phyloP scores from a whole-genome alignment of 192 early-diverging fungal genomes.

The Umbelopsis sp. region DNA sequence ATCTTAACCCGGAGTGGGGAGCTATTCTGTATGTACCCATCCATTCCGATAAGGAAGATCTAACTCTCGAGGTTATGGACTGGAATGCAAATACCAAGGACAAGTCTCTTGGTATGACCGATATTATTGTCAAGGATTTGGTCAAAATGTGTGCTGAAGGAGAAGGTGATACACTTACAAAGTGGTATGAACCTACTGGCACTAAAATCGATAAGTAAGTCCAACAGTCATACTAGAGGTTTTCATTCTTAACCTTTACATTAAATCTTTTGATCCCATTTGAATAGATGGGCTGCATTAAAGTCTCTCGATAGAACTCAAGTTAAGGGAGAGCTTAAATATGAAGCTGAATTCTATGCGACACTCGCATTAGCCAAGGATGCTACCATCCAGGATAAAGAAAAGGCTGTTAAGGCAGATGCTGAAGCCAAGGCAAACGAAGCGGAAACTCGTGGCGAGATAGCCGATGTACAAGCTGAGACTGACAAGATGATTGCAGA shows the following conservation, averaged over 20 bases:
- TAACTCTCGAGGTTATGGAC: slow-evolving; percentile 74
- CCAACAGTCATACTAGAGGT: not conserved
- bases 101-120: slow-evolving; percentile 66
- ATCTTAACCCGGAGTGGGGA: slow-evolving; percentile 81
- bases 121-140: slow-evolving; percentile 21
- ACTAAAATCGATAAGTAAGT: slow-evolving; percentile 28
- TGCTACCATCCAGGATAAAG: slow-evolving; percentile 19
- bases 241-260: too few species aligned
- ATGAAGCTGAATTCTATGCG: slow-evolving; percentile 41
- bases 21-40: slow-evolving; percentile 77
- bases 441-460: slow-evolving; percentile 11
- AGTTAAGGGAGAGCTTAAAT: slow-evolving; percentile 43
- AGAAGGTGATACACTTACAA: slow-evolving; percentile 23
- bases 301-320: slow-evolving; percentile 25
- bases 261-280: not conserved
- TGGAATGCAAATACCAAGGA: slow-evolving; percentile 76
- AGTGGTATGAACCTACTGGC: slow-evolving; percentile 28
- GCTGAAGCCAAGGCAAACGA: not conserved
- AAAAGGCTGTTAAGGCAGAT: slow-evolving; percentile 9
- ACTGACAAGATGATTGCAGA: slow-evolving; percentile 8
- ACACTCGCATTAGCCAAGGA: slow-evolving; percentile 21
- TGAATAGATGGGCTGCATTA: slow-evolving; percentile 39
- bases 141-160: slow-evolving; percentile 16
- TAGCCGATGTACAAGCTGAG: not conserved
- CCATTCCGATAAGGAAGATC: slow-evolving; percentile 64